A percentile compares a stretch with the other conserved stretches of the same genome.
phyloP scores from a whole-genome alignment of 2,329 filamentous ascomycete genomes.

The Penicillium decumbens region DNA sequence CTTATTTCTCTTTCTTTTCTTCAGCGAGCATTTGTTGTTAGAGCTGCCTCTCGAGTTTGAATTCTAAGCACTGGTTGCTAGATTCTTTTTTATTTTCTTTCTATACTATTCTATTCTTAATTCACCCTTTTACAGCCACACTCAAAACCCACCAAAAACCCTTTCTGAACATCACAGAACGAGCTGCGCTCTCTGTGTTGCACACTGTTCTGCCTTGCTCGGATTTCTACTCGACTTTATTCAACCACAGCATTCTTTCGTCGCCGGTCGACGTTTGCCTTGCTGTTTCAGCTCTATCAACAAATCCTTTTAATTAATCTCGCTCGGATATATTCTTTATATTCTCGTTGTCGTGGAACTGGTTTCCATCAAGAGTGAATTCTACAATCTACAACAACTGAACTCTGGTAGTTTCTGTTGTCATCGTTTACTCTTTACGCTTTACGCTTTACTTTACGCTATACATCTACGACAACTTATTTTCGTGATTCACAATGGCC shows the following conservation, averaged over 20 bases:
- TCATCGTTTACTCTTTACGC: slow-evolving; percentile 17
- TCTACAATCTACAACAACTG: slow-evolving; percentile 7
- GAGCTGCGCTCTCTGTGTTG: slow-evolving; percentile 36
- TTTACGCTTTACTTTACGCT: slow-evolving; percentile 14
- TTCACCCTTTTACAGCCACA: slow-evolving; percentile 15
- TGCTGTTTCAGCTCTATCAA: slow-evolving; percentile 28
- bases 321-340: slow-evolving; percentile 25
- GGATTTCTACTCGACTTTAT: slow-evolving; percentile 23
- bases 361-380: slow-evolving; percentile 25
- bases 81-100: slow-evolving; percentile 49
- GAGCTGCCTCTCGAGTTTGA: slow-evolving; percentile 44
- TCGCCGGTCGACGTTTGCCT: slow-evolving; percentile 34
- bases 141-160: slow-evolving; percentile 28
- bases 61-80: slow-evolving; percentile 41
- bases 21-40: slow-evolving; percentile 57
- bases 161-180: slow-evolving; percentile 35
- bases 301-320: slow-evolving; percentile 27
- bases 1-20: slow-evolving; percentile 45
- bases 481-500: slow-evolving; percentile 53
- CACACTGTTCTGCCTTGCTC: slow-evolving; percentile 27
- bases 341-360: slow-evolving; percentile 30
- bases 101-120: slow-evolving; percentile 26
- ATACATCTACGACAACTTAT: slow-evolving; percentile 8
- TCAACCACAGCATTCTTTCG: slow-evolving; percentile 19
- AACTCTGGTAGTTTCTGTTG: slow-evolving; percentile 31